phyloP scores from a whole-genome alignment of 495 filamentous ascomycete species.

The Immersiella caudata region DNA sequence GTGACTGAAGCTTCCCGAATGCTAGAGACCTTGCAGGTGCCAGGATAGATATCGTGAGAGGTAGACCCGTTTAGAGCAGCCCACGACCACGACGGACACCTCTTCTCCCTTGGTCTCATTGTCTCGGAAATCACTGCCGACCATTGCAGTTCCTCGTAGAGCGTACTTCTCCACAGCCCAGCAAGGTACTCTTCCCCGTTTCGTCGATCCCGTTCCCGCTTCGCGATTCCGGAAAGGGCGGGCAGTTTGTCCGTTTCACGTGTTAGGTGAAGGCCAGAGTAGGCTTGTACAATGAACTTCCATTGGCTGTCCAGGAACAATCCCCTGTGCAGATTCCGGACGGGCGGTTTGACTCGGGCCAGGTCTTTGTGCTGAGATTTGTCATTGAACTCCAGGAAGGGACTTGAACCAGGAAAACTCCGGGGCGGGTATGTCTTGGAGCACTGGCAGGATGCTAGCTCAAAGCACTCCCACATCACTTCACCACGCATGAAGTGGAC shows the following conservation, averaged over 20 bases:
- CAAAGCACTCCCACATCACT: conserved; percentile 16
- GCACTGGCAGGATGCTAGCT: background rate
- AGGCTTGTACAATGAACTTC: background rate
- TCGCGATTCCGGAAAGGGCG: background rate
- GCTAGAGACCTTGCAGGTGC: background rate
- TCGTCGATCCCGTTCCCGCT: background rate
- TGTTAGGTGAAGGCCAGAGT: background rate
- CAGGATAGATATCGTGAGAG: background rate
- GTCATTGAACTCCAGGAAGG: background rate
- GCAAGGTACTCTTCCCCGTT: background rate
- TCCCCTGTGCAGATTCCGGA: no score
- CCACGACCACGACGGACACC: background rate
- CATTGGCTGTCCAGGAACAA: background rate
- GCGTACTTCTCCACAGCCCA: background rate
- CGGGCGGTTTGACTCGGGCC: no score
- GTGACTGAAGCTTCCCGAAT: background rate
- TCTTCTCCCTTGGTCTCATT: background rate
- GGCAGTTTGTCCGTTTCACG: background rate
- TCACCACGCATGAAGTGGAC: conserved; percentile 6
- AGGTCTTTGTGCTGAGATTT: no score
- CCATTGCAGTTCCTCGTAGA: background rate
- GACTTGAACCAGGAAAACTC: background rate
- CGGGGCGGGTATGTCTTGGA: background rate
- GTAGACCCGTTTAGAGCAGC: background rate
- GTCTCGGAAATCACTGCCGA: background rate